Evolutionary conservation across 2,329 filamentous ascomycete species (phyloP), one percentile per base, ranked within the genome.

Genomic region (Sporothrix euskadiensis): DNA sequence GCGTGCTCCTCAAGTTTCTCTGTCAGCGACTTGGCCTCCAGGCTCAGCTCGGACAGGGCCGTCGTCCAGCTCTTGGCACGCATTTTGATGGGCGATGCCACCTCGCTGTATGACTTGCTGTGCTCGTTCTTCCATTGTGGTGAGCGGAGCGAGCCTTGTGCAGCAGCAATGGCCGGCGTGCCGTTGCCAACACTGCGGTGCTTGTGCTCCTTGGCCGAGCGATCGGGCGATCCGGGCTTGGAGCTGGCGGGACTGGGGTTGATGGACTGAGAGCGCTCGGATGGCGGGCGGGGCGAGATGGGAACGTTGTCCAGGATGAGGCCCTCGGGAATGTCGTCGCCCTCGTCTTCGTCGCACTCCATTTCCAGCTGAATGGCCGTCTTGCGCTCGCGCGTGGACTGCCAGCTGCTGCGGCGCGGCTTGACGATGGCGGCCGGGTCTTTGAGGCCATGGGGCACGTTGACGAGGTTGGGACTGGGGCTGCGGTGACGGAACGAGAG

Each of bases 1-100:
- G 91, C 90, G 77, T 93, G 91, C 78, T 91, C 91, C 79, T 95
- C 93, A n/a, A 96, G 83, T 77, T 92, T 93, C 77, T 93, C 91
- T 0, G 92, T 95, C 73, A 96, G 81, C 30, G 89, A 89, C 79
- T 90, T 91, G 12, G 92, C 91, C 78, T 96, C 93, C 4, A 88
- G 83, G 74, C 88, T 94, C 72, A 96, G 84, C 68, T 91, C 88
- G 0, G 87, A 88, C 76, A 92, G 83, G 19, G 90, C 91, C 16
- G 89, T 86, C 69, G 89, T 92, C 92, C 93, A 96, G 76, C 92
- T 94, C 80, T 91, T 90, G 39, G 90, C 89, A 70, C 90, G 86
- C 49, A 84, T 81, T 76, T 88, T 87, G 8, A 82, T 74, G 0
- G 86, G 84, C 32, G 83, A 85, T 0, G 83, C 78, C 2, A 81